Evolutionary conservation across 192 early-diverging fungal genomes (phyloP), one percentile per base, ranked within the genome.

Genomic region (Helicostylum pulchrum): DNA sequence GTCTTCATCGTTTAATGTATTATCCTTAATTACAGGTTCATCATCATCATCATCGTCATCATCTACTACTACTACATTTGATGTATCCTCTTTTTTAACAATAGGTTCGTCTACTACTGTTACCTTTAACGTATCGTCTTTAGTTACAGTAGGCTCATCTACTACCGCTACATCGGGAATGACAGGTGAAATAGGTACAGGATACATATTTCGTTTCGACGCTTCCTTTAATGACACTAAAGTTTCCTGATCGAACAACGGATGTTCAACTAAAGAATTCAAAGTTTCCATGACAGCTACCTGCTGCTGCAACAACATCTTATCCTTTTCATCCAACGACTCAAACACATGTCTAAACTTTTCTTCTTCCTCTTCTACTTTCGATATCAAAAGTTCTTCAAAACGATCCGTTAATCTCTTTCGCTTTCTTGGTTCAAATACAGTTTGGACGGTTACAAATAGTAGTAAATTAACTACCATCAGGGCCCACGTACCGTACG

Each of bases 401-500:
- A 91, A 88, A 15, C 83, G 83, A 54, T 78, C 85, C 4, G 86
- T 76, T 17, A 90, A 80, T 62, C 85, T 84, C 19, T 79, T 75
- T 4, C 89, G 73, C 67, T 88, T 89, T 14, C 82, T 61, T 15
- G 88, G 90, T 62, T 92, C 90, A 53, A 92, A 86, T 49, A 89
- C 77, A 0, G 86, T 84, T 55, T 92, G 90, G 0, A 90, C 87
- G 47, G 85, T 59, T 15, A 89, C 72, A 71, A 90, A 80, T 14
- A 88, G 78, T 31, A 87, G 39, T 5, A 90, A 58, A 54, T 92
- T 90, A 43, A 86, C 70, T n/a, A 73, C 73, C 66, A 87, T 77
- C n/a, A 88, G 77, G 20, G 86, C 86, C 87, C 86, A 90, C 0
- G 89, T 90, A 26, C 85, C 88, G 48, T 90, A 91, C 5, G 87